A percentile compares a stretch with the other conserved stretches of the same genome.
Conservation (phyloP, 108 stramenopile genomes). For the Nitzschia inconspicua region DNA sequence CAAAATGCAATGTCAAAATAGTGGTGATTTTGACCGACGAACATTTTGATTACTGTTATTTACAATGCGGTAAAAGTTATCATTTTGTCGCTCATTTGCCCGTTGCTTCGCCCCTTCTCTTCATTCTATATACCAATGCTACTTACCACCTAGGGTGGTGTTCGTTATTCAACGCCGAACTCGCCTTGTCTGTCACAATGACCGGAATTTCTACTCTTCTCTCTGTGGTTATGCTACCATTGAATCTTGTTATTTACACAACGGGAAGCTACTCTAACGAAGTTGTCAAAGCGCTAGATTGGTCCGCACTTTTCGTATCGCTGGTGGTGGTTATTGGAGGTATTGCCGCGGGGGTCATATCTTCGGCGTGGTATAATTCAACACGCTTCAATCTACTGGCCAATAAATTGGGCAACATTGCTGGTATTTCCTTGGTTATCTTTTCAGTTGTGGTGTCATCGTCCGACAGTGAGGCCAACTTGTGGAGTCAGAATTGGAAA, state of each 20-base stretch:
- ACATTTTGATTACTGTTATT: too few relatives aligned
- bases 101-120: too few relatives aligned
- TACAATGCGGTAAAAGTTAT: too few relatives aligned
- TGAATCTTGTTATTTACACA: conserved; percentile 81
- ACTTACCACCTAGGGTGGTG: conserved; percentile 66
- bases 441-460: conserved; percentile 71
- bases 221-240: conserved; percentile 74
- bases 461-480: conserved; percentile 32
- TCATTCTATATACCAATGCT: too few relatives aligned
- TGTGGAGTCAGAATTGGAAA: conserved; percentile 64
- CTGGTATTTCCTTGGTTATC: conserved; percentile 66
- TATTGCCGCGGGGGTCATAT: conserved; percentile 55
- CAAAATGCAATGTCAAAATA: too few relatives aligned
- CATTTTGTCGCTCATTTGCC: too few relatives aligned
- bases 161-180: conserved; percentile 65
- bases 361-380: conserved; percentile 37
- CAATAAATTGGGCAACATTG: conserved; percentile 73
- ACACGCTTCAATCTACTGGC: conserved; percentile 46
- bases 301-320: conserved; percentile 64
- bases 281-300: conserved; percentile 69
- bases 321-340: conserved; percentile 76
- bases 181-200: conserved; percentile 89
- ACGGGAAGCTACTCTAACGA: conserved; percentile 58
- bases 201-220: conserved; percentile 85
- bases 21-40: too few relatives aligned